Percentiles rank a stretch among this genome's conserved stretches.
phyloP scores from a whole-genome alignment of 331 rosid species.

The Acacia pycnantha region DNA sequence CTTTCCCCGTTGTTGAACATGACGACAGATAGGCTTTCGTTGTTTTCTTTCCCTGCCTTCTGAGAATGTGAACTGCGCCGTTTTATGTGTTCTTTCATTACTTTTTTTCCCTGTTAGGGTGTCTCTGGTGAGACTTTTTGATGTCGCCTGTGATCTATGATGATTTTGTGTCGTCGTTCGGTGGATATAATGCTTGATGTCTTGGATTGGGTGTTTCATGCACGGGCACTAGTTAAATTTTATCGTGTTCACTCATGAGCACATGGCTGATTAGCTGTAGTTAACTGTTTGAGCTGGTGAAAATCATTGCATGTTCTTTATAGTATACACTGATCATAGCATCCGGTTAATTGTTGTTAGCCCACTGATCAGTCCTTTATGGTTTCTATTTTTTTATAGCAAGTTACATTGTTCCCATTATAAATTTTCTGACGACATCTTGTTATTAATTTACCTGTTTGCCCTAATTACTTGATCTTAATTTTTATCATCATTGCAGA shows the following conservation, averaged over 20 bases:
- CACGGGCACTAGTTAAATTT: too few species aligned
- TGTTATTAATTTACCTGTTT: background rate
- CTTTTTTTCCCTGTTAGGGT: background rate
- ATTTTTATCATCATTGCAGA: slow-evolving; percentile 5
- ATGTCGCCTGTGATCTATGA: too few species aligned
- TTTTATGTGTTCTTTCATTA: background rate
- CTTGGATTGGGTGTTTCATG: background rate
- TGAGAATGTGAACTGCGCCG: background rate
- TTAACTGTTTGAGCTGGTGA: background rate
- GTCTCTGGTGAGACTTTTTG: background rate
- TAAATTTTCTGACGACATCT: background rate
- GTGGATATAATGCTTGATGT: background rate
- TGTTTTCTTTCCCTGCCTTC: background rate
- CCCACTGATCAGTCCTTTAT: background rate
- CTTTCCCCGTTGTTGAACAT: background rate
- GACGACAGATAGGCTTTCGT: background rate
- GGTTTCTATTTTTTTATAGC: background rate
- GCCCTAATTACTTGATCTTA: background rate
- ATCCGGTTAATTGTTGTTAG: background rate
- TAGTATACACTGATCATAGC: background rate
- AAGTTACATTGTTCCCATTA: background rate
- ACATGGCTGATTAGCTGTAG: background rate
- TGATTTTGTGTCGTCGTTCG: background rate
- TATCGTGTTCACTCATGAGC: background rate
- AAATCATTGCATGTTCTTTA: background rate